Percentiles rank a stretch among this genome's conserved stretches.
These are phyloP conservation scores for Kodamaea nitidulidarum DNA, from an alignment of 805 yeast species.

Conservation along the genomic window DNA sequence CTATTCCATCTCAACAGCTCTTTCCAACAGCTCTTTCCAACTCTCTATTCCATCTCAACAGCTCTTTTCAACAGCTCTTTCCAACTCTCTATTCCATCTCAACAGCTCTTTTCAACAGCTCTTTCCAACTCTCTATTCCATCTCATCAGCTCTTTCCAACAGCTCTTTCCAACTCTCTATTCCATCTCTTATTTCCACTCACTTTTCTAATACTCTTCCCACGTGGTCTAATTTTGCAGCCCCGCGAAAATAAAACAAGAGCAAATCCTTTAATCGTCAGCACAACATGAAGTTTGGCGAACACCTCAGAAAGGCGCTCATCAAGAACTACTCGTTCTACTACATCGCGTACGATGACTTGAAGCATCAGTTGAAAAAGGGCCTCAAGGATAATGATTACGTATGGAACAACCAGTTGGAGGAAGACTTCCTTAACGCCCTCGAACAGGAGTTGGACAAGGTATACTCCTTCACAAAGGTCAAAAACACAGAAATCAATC, in stretches of 20 bases:
- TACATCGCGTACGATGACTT: conserved; percentile 89
- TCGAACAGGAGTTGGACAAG: conserved; percentile 87
- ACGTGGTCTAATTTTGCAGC: not conserved
- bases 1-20: no score
- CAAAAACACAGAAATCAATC: conserved; percentile 77
- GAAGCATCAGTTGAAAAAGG: conserved; percentile 73
- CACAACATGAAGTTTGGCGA: conserved; percentile 88
- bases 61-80: no score
- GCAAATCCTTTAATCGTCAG: no score
- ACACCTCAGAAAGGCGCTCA: conserved; percentile 81
- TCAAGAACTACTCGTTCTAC: conserved; percentile 86
- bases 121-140: no score
- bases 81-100: no score
- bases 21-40: no score
- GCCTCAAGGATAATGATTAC: conserved; percentile 51
- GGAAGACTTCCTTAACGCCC: conserved; percentile 67
- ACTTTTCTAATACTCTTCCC: not conserved
- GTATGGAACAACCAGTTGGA: conserved; percentile 77
- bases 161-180: not conserved
- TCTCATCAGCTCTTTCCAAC: no score
- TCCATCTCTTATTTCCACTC: not conserved
- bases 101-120: no score
- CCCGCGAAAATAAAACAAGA: no score
- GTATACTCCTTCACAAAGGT: conserved; percentile 88
- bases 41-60: no score